These are phyloP conservation scores for Quercus dentata DNA, from an alignment of 306 rosid genomes.

Conservation along the genomic window DNA sequence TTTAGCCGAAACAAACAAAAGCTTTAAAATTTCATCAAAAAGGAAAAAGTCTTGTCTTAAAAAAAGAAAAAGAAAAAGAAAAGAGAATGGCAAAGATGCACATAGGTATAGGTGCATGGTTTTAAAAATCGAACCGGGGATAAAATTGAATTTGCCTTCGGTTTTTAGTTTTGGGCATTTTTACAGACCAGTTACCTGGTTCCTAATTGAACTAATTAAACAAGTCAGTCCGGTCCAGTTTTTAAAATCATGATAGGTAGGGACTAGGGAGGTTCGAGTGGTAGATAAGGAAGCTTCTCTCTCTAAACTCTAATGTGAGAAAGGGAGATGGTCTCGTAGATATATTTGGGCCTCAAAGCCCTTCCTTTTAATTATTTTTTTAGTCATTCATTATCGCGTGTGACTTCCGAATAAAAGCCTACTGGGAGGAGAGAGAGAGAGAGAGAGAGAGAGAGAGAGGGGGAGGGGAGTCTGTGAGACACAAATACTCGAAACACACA, in stretches of 20 bases:
- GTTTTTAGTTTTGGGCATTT: too few species aligned
- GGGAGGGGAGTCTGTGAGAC: conserved; percentile 1
- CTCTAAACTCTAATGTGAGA: not conserved
- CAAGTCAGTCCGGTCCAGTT: too few species aligned
- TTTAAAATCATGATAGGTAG: not conserved
- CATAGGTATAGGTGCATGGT: too few species aligned
- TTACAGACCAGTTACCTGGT: fast-evolving
- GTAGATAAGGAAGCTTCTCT: not conserved
- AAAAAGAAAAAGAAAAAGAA: too few species aligned
- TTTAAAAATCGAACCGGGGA: too few species aligned
- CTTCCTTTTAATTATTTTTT: not conserved
- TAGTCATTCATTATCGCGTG: conserved; percentile 26
- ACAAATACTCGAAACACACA: not conserved
- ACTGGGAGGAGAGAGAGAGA: conserved; percentile 12
- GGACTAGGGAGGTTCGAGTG: not conserved
- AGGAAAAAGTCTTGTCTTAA: too few species aligned
- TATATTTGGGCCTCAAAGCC: not conserved
- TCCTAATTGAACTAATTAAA: fast-evolving
- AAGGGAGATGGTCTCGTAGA: not conserved
- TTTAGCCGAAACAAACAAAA: too few species aligned
- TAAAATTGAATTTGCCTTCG: too few species aligned
- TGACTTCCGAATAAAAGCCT: conserved; percentile 28
- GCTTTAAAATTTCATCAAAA: too few species aligned
- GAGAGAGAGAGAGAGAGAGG: not conserved
- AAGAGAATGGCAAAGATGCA: too few species aligned